Evolutionary conservation across 495 filamentous ascomycete species (phyloP), one percentile per base, ranked within the genome.

Genomic region (Neurospora discreta): DNA sequence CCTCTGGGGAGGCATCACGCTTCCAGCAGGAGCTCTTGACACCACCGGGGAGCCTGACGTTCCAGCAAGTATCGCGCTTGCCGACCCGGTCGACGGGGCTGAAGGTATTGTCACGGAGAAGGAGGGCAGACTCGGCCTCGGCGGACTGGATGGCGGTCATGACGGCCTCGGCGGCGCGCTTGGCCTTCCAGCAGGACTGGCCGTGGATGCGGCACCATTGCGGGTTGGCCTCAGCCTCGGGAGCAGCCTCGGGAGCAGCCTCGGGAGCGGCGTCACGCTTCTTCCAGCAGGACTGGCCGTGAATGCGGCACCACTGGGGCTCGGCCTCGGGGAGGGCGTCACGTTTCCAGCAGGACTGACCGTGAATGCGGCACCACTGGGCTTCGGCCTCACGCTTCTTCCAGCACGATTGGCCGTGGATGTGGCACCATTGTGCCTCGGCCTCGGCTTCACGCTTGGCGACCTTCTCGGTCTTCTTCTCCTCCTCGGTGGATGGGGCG

Each of bases 361-460:
- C 79, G 60, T 70, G 40, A 40, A 40, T 52, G 11, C n/a, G 40
- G 72, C 77, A 77, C 70, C 68, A 73, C 16, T 52, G 33, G 52
- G 72, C 68, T 26, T 74, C 73, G 20, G 75, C 74, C 20, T 77
- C 77, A 71, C 76, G 79, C 74, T 78, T 79, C 76, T 79, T 78
- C 73, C 75, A 81, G 78, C 81, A 82, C 11, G 79, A 68, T 77
- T 78, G 73, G 72, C 81, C 81, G 60, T 74, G 30, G 70, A 72
- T 74, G 23, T 58, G 46, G 73, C 70, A 71, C 75, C 77, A 80
- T 43, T 77, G 74, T 68, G 73, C 70, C 23, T 42, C 46, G 69
- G 72, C 73, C 69, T 75, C 71, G 68, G 74, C 76, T 26, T 77
- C 76, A 42, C 78, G 76, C 75, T 78, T 78, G 39, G 68, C 36